Percentiles rank a stretch among this genome's conserved stretches.
Conservation (phyloP, 352 stramenopile genomes). For the Globisporangium nodosum region DNA sequence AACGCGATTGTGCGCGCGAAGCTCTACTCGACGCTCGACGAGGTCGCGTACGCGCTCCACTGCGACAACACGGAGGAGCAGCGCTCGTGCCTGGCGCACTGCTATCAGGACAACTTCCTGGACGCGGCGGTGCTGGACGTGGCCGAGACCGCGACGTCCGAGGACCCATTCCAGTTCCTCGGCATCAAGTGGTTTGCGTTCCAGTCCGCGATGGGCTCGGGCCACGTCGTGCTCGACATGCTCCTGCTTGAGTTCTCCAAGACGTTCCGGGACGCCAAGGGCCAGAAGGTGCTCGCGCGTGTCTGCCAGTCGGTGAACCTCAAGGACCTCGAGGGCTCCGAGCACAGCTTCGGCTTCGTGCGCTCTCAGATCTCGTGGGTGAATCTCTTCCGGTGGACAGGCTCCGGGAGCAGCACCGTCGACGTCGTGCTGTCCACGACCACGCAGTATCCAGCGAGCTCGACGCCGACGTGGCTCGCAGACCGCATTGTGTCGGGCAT, state of each 20-base stretch:
- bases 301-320: conserved; percentile 54
- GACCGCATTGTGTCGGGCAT: conserved; percentile 54
- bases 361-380: conserved; percentile 47
- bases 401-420: conserved; percentile 40
- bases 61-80: conserved; percentile 55
- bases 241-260: conserved; percentile 57
- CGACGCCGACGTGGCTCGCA: conserved; percentile 61
- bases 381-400: conserved; percentile 51
- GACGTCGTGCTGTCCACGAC: conserved; percentile 19
- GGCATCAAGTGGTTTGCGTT: conserved; percentile 73
- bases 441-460: conserved; percentile 18
- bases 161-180: conserved; percentile 66
- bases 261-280: conserved; percentile 48
- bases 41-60: conserved; percentile 63
- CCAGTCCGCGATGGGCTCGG: conserved; percentile 64
- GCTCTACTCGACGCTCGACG: conserved; percentile 62
- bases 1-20: conserved; percentile 58
- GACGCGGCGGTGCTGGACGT: conserved; percentile 73
- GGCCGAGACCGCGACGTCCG: conserved; percentile 25
- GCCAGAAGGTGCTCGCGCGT: conserved; percentile 54
- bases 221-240: conserved; percentile 57
- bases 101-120: conserved; percentile 68
- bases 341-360: conserved; percentile 62
- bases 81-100: conserved; percentile 53
- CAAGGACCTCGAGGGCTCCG: conserved; percentile 31